A percentile compares a stretch with the other conserved stretches of the same genome.
Conservation (phyloP, 176 grass and related monocot genomes). For the Stipa capillata region DNA sequence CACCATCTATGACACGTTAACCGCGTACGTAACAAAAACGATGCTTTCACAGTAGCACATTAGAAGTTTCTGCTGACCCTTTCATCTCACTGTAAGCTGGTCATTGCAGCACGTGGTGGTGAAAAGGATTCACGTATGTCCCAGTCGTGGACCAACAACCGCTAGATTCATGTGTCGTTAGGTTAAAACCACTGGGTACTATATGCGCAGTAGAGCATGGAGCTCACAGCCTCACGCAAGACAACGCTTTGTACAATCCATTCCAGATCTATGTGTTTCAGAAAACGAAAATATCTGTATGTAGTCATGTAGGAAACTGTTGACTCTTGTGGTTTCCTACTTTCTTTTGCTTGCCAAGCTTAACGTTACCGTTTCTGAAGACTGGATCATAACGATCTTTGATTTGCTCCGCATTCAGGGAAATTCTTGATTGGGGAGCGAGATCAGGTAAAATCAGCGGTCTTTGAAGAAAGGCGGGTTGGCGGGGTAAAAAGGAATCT, state of each 20-base stretch:
- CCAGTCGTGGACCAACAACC: not conserved
- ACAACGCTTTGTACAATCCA: not conserved
- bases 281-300: not conserved
- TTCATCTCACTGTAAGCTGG: not conserved
- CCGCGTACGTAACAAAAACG: not conserved
- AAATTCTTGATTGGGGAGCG: not conserved
- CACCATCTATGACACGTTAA: not conserved
- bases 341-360: not conserved
- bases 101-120: not conserved
- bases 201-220: not conserved
- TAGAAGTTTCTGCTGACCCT: not conserved
- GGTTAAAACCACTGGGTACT: not conserved
- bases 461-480: not conserved
- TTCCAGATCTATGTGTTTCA: not conserved
- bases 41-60: not conserved
- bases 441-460: not conserved
- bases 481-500: not conserved
- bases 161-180: not conserved
- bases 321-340: not conserved
- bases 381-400: not conserved
- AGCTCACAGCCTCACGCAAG: not conserved
- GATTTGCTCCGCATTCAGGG: not conserved
- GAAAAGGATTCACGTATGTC: conserved; percentile 17
- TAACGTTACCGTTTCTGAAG: not conserved
- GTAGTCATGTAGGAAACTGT: too few species aligned